Evolutionary conservation across 495 filamentous ascomycete species (phyloP).

Genomic region (Schizothecium vesticola): DNA sequence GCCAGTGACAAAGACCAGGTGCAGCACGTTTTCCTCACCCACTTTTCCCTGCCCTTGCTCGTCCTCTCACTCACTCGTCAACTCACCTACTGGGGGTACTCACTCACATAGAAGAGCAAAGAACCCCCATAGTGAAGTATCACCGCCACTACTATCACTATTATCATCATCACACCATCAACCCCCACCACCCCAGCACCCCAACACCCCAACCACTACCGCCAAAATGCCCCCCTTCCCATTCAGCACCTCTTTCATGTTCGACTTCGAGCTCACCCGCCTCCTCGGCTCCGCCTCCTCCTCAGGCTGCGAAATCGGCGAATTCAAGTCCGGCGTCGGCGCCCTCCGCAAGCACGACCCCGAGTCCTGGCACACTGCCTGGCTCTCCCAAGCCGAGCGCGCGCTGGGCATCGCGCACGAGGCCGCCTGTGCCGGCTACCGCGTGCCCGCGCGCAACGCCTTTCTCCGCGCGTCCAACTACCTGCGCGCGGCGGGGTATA

Average conservation of each 20-base stretch:
- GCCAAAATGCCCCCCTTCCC: not conserved
- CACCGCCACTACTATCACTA: too few species aligned
- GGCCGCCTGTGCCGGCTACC: not conserved
- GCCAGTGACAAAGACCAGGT: not conserved
- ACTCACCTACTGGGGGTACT: too few species aligned
- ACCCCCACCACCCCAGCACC: too few species aligned
- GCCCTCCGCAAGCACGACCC: not conserved
- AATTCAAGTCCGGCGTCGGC: not conserved
- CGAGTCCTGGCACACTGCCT: not conserved
- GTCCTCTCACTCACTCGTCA: not conserved
- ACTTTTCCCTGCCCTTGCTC: not conserved
- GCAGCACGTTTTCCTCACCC: not conserved
- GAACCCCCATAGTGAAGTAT: too few species aligned
- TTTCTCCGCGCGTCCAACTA: not conserved
- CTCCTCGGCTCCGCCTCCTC: not conserved
- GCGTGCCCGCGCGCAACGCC: not conserved
- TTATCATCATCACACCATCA: too few species aligned
- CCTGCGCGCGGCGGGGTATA: not conserved
- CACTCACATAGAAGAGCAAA: too few species aligned
- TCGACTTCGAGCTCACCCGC: not conserved
- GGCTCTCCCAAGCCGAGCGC: not conserved
- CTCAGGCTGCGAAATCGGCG: not conserved
- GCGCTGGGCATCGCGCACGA: not conserved
- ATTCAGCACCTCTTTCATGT: not conserved
- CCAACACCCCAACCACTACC: too few species aligned